Evolutionary conservation across 257 asterid genomes (phyloP), one percentile per base, ranked within the genome.

Genomic region (Fraxinus quadrangulata): DNA sequence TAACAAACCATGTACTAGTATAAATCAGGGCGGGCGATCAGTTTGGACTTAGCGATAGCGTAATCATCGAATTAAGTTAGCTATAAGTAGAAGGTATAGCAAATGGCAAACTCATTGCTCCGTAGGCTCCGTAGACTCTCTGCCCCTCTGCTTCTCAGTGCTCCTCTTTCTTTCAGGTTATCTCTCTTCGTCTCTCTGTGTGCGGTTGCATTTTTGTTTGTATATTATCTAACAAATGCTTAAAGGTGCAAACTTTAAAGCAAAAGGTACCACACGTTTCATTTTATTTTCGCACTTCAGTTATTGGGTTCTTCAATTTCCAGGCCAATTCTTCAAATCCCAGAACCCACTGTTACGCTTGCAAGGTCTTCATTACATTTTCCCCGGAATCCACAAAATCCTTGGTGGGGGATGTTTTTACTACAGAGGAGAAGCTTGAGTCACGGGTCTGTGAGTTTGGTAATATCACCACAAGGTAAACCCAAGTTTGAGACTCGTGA

Each of bases 401-500:
- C 71, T 16, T 70, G 77, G 59, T 76, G 76, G 79, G 83, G 12
- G 63, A 67, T 56, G 74, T 16, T 34, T 59, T 67, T 54, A 13
- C n/a, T 23, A 24, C 89, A 87, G 72, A 73, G 59, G 78, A 90
- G 92, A 84, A 80, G 82, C 81, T 81, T 88, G 82, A 88, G 89
- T 77, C 87, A 89, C 33, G 94, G 97, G 21, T 73, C 89, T 1
- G 90, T 92, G 67, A 89, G 80, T 65, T 86, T 94, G 69, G 94
- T 94, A 36, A 88, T 92, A 79, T 88, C 99, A 61, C 87, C 86
- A 1, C 82, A 92, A 23, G 98, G 97, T 73, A 88, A 87, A 34
- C 96, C 97, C 19, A 90, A 81, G 81, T 91, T 94, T 69, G 99
- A 91, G 82, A 90, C 92, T 8, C 85, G 76, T 21, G 96, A 94